Evolutionary conservation across 2,329 filamentous ascomycete species (phyloP).

Genomic region (Stagonosporopsis tanaceti): DNA sequence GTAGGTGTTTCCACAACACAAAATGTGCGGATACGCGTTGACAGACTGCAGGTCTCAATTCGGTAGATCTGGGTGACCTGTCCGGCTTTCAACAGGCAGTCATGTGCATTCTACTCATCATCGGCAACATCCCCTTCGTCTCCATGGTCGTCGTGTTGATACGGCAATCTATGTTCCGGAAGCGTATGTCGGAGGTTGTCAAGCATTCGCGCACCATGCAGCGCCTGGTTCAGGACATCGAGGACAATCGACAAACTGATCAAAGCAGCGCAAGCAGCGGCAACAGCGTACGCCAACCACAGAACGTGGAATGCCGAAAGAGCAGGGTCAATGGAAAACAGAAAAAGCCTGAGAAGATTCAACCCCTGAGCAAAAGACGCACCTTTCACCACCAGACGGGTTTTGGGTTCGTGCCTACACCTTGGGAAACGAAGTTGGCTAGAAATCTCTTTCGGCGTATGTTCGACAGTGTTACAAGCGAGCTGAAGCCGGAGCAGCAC

Average conservation of each 20-base stretch:
- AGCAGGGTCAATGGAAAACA: not conserved
- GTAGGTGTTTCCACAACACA: constrained; percentile 6
- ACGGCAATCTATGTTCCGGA: constrained; percentile 35
- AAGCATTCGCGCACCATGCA: constrained; percentile 37
- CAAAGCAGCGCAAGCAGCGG: constrained; percentile 16
- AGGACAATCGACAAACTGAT: constrained; percentile 23
- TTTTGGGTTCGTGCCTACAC: constrained; percentile 41
- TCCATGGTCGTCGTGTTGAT: constrained; percentile 41
- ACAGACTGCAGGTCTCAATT: constrained; percentile 32
- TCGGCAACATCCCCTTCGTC: constrained; percentile 43
- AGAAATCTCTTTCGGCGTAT: constrained; percentile 33
- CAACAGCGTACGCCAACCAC: constrained; percentile 15
- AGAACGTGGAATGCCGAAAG: constrained; percentile 3
- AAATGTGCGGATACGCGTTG: not conserved
- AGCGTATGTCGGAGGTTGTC: constrained; percentile 39
- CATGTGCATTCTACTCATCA: constrained; percentile 35
- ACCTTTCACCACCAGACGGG: constrained; percentile 39
- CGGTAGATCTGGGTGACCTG: constrained; percentile 35
- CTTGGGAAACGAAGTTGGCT: constrained; percentile 40
- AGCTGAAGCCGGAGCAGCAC: constrained; percentile 34
- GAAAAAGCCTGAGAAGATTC: constrained; percentile 12
- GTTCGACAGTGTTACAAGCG: constrained; percentile 28
- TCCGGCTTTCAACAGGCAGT: constrained; percentile 41
- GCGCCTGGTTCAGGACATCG: constrained; percentile 36
- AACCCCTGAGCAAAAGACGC: constrained; percentile 26